Percentiles rank a stretch among this genome's conserved stretches.
These are phyloP conservation scores for Trapa incisa DNA, from an alignment of 345 rosid species.

Conservation along the genomic window DNA sequence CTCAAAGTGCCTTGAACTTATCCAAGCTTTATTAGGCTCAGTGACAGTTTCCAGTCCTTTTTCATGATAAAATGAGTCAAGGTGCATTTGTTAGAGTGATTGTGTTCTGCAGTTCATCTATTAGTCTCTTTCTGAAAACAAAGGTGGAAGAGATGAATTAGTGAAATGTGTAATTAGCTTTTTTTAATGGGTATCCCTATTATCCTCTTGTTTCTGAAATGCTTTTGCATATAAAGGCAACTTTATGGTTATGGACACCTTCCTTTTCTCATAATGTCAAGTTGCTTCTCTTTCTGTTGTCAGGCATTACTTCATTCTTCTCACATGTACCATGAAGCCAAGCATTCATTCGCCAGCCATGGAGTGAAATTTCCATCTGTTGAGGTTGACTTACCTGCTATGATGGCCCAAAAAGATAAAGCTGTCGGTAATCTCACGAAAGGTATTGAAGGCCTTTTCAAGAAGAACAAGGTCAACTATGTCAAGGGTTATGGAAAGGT, in stretches of 20 bases:
- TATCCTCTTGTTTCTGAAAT: neutral
- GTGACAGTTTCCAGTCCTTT: neutral
- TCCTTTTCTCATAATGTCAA: neutral
- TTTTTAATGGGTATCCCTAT: neutral
- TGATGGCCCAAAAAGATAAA: constrained; percentile 94
- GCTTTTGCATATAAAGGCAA: neutral
- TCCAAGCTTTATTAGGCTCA: neutral
- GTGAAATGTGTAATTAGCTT: neutral
- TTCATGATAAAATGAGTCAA: neutral
- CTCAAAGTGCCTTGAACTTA: neutral
- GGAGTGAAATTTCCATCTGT: constrained; percentile 86
- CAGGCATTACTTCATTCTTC: constrained; percentile 99
- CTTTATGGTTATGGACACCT: neutral
- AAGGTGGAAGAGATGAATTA: neutral
- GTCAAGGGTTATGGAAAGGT: constrained; percentile 94
- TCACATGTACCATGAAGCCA: constrained; percentile 94
- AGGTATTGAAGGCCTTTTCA: constrained; percentile 93
- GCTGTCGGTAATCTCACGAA: constrained; percentile 75
- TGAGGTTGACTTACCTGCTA: constrained; percentile 90
- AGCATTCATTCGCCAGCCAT: constrained; percentile 68
- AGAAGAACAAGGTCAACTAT: constrained; percentile 91
- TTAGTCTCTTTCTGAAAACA: neutral
- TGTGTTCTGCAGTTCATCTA: neutral
- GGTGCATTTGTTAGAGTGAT: neutral
- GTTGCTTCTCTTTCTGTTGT: constrained; percentile 5